Percentiles rank a stretch among this genome's conserved stretches.
phyloP scores from a whole-genome alignment of 495 filamentous ascomycete genomes.

The Podospora comata region DNA sequence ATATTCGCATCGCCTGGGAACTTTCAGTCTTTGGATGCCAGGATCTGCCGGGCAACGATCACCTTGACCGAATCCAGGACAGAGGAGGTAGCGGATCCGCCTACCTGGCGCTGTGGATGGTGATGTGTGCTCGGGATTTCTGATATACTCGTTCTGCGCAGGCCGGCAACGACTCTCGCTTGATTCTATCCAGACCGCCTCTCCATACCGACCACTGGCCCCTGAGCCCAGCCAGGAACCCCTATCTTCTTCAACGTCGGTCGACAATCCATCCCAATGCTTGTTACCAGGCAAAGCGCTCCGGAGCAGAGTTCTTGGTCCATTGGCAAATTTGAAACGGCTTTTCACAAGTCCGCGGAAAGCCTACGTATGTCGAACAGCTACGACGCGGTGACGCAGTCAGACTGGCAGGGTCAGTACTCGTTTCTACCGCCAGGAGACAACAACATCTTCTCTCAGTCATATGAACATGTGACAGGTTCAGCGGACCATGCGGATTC shows the following conservation, averaged over 20 bases:
- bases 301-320: conserved; percentile 58
- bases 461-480: conserved; percentile 47
- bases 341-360: conserved; percentile 49
- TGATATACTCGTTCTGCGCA: conserved; percentile 21
- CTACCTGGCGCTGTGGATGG: conserved; percentile 22
- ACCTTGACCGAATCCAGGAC: conserved; percentile 22
- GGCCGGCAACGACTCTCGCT: conserved; percentile 22
- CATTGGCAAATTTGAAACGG: conserved; percentile 53
- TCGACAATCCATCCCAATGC: conserved; percentile 47
- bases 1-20: not conserved
- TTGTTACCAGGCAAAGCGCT: conserved; percentile 56
- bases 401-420: conserved; percentile 59
- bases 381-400: conserved; percentile 53
- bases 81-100: conserved; percentile 23
- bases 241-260: conserved; percentile 10
- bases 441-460: conserved; percentile 46
- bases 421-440: conserved; percentile 53
- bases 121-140: conserved; percentile 22
- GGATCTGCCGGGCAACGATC: conserved; percentile 31
- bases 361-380: conserved; percentile 60
- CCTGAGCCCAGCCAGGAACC: conserved; percentile 15
- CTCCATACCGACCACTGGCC: conserved; percentile 8
- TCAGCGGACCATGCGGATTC: conserved; percentile 41
- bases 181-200: not conserved
- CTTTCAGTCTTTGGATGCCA: conserved; percentile 6